These are phyloP conservation scores for Ashbya aceris DNA, from an alignment of 1,139 yeast genomes.

Conservation along the genomic window DNA sequence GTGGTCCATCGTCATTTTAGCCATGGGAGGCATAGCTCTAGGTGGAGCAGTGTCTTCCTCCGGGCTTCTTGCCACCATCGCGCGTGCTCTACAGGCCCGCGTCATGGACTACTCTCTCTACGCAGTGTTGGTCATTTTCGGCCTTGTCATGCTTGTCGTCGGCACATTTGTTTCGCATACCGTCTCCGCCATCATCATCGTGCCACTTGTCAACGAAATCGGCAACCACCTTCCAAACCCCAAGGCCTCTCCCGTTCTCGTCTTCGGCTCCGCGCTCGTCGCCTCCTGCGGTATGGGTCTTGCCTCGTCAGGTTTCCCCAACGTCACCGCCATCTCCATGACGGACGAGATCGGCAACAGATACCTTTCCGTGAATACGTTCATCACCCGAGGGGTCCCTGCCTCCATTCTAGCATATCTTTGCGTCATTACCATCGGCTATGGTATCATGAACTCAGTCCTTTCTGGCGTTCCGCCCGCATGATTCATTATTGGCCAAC, in stretches of 20 bases:
- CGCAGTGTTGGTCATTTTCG: slow-evolving; percentile 57
- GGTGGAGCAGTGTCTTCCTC: slow-evolving; percentile 69
- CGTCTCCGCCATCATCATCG: slow-evolving; percentile 63
- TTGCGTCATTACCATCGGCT: slow-evolving; percentile 55
- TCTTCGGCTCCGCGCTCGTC: slow-evolving; percentile 57
- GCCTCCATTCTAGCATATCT: slow-evolving; percentile 49
- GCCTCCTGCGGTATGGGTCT: slow-evolving; percentile 74
- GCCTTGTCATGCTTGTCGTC: slow-evolving; percentile 52
- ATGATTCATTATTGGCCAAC: background rate
- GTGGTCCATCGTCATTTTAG: slow-evolving; percentile 66
- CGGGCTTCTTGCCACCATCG: slow-evolving; percentile 58
- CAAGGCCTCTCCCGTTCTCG: slow-evolving; percentile 45
- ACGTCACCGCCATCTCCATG: slow-evolving; percentile 72
- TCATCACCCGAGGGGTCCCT: slow-evolving; percentile 66
- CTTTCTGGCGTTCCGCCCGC: slow-evolving; percentile 9
- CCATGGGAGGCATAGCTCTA: slow-evolving; percentile 72
- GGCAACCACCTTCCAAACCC: slow-evolving; percentile 47
- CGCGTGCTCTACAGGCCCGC: slow-evolving; percentile 44
- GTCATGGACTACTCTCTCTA: slow-evolving; percentile 49
- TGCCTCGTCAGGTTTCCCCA: slow-evolving; percentile 71
- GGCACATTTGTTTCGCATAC: slow-evolving; percentile 74
- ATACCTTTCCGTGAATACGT: slow-evolving; percentile 54
- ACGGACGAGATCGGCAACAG: slow-evolving; percentile 62
- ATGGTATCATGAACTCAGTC: slow-evolving; percentile 47
- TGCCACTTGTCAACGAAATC: slow-evolving; percentile 62